phyloP scores from a whole-genome alignment of 352 stramenopile genomes.

The Phytopythium oedochilum region DNA sequence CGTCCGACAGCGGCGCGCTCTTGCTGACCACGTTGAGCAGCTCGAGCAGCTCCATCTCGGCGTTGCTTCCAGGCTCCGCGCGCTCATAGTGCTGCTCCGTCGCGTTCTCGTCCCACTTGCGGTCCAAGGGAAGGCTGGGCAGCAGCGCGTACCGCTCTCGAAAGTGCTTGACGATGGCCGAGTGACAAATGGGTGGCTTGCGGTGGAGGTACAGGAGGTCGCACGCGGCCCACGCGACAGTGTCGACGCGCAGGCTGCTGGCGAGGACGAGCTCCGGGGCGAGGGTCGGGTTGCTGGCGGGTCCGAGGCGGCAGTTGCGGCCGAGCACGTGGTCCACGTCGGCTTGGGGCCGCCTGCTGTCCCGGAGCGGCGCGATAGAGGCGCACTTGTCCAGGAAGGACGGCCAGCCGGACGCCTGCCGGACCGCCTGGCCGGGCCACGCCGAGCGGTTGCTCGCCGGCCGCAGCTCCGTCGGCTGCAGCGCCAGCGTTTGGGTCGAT shows the following conservation, averaged over 20 bases:
- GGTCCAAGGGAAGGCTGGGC: constrained; percentile 1
- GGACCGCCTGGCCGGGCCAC: constrained; percentile 6
- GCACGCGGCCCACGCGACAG: constrained; percentile 48
- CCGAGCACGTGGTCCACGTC: constrained; percentile 22
- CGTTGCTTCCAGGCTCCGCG: constrained; percentile 21
- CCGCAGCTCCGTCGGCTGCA: constrained; percentile 8
- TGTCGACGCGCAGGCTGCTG: constrained; percentile 38
- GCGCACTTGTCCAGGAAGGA: constrained; percentile 48
- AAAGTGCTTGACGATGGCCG: constrained; percentile 41
- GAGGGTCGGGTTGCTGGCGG: constrained; percentile 8
- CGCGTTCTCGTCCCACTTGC: not conserved
- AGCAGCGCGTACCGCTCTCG: constrained; percentile 24
- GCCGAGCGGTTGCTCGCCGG: constrained; percentile 9
- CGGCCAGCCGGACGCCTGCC: constrained; percentile 31
- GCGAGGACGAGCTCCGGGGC: constrained; percentile 35
- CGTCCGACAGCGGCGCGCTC: constrained; percentile 29
- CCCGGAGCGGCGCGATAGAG: constrained; percentile 15
- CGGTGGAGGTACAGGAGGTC: constrained; percentile 38
- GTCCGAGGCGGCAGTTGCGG: constrained; percentile 37
- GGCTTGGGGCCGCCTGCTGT: not conserved
- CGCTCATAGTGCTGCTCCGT: constrained; percentile 4
- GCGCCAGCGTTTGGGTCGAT: constrained; percentile 16
- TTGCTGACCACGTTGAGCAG: constrained; percentile 55
- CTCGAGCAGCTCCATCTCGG: constrained; percentile 32
- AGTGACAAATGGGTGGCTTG: constrained; percentile 46